A percentile compares a stretch with the other conserved stretches of the same genome.
Evolutionary conservation across 805 yeast species (phyloP).

Genomic region (Metschnikowia gelsemii): DNA sequence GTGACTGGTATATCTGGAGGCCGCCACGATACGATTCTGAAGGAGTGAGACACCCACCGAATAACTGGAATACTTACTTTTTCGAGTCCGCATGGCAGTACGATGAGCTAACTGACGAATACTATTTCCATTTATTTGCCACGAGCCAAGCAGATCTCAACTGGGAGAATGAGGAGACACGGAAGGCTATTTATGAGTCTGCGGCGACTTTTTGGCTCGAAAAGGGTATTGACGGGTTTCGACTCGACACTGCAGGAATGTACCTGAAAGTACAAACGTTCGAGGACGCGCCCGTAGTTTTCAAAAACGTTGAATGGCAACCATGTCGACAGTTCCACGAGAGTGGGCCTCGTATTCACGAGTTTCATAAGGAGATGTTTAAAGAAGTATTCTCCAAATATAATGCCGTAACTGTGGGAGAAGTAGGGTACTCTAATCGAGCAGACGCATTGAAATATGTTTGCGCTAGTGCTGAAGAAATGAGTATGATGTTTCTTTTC

Average conservation of each 20-base stretch:
- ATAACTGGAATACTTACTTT: slow-evolving; percentile 52
- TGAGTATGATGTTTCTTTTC: slow-evolving; percentile 43
- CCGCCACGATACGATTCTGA: slow-evolving; percentile 43
- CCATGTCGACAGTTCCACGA: slow-evolving; percentile 30
- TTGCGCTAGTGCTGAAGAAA: slow-evolving; percentile 37
- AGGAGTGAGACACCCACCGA: slow-evolving; percentile 52
- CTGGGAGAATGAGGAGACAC: slow-evolving; percentile 49
- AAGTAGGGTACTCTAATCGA: slow-evolving; percentile 45
- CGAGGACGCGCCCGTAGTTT: slow-evolving; percentile 48
- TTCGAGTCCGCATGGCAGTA: slow-evolving; percentile 55
- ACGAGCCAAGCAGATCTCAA: slow-evolving; percentile 55
- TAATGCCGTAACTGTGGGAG: slow-evolving; percentile 59
- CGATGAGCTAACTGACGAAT: slow-evolving; percentile 51
- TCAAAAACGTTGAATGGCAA: slow-evolving; percentile 41
- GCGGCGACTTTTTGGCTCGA: slow-evolving; percentile 54
- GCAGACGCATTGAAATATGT: slow-evolving; percentile 46
- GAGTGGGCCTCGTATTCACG: slow-evolving; percentile 56
- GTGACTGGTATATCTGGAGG: slow-evolving; percentile 61
- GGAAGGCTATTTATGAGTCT: slow-evolving; percentile 39
- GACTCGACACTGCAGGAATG: slow-evolving; percentile 53
- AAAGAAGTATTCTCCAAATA: slow-evolving; percentile 42
- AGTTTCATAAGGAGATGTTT: slow-evolving; percentile 51
- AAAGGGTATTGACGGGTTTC: slow-evolving; percentile 56
- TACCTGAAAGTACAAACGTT: slow-evolving; percentile 46
- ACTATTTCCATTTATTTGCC: slow-evolving; percentile 52